Conservation (phyloP, 1,284 basidiomycete species). For the Naganishia cerealis region DNA sequence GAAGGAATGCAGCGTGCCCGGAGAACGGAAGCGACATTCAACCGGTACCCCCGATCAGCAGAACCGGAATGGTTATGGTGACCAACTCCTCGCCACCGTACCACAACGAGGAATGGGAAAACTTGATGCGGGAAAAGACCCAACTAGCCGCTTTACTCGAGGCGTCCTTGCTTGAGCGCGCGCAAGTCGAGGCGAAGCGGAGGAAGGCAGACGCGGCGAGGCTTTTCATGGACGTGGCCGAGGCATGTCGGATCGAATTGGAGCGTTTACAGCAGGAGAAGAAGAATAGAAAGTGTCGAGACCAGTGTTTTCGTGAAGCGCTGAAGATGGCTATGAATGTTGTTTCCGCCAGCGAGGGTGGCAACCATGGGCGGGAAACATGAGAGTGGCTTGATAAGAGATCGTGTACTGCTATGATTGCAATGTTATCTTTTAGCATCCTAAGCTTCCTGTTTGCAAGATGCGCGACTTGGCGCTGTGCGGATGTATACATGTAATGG, state of each 20-base stretch:
- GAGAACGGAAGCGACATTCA: not conserved
- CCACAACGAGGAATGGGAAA: not conserved
- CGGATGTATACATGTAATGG: no score
- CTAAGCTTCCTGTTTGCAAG: not conserved
- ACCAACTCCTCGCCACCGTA: not conserved
- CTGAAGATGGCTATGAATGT: not conserved
- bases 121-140: not conserved
- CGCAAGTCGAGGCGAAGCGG: not conserved
- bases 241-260: conserved; percentile 25
- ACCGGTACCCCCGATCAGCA: not conserved
- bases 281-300: not conserved
- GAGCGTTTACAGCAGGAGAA: conserved; percentile 8
- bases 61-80: not conserved
- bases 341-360: not conserved
- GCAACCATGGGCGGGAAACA: not conserved
- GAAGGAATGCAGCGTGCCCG: not conserved
- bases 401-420: not conserved
- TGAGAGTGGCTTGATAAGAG: not conserved
- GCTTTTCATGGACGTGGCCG: conserved; percentile 8
- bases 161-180: not conserved
- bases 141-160: not conserved
- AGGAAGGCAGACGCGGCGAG: not conserved
- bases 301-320: not conserved
- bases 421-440: not conserved
- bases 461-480: not conserved